Evolutionary conservation across 495 filamentous ascomycete genomes (phyloP).

Genomic region (Xylaria bambusicola): DNA sequence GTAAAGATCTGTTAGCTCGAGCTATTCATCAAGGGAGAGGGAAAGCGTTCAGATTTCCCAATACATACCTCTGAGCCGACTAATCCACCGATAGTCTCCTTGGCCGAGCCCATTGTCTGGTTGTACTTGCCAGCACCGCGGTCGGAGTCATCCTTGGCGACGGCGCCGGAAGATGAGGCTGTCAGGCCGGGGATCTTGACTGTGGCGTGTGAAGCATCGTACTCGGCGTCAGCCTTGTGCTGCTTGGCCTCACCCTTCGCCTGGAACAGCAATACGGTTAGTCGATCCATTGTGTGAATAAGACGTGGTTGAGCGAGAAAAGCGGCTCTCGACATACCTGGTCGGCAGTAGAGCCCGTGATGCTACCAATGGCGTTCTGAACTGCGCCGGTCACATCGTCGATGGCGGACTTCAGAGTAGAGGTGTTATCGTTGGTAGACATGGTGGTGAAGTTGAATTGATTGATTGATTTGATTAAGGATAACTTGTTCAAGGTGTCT

Average conservation of each 20-base stretch:
- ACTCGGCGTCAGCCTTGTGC: slow-evolving; percentile 60
- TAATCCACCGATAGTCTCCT: slow-evolving; percentile 77
- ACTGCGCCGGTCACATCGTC: slow-evolving; percentile 74
- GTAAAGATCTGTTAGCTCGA: slow-evolving; percentile 1
- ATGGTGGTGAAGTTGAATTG: slow-evolving; percentile 54
- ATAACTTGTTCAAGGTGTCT: background rate
- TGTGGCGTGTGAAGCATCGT: slow-evolving; percentile 70
- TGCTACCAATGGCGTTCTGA: slow-evolving; percentile 68
- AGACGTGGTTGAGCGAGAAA: background rate
- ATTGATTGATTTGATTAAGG: slow-evolving; percentile 33
- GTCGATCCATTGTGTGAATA: background rate
- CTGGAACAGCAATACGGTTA: slow-evolving; percentile 24
- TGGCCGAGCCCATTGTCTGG: slow-evolving; percentile 82
- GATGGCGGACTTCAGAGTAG: slow-evolving; percentile 78
- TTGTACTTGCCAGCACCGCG: slow-evolving; percentile 75
- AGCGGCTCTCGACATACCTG: slow-evolving; percentile 50
- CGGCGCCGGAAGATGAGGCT: slow-evolving; percentile 67
- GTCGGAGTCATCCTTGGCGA: slow-evolving; percentile 71
- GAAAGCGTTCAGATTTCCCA: background rate
- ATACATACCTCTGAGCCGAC: slow-evolving; percentile 66
- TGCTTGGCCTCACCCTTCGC: slow-evolving; percentile 60
- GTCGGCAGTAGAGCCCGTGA: slow-evolving; percentile 73
- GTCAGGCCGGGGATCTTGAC: slow-evolving; percentile 69
- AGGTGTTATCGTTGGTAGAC: slow-evolving; percentile 67
- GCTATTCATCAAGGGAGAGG: background rate